Conservation (phyloP, 306 rosid genomes). For the Canavalia gladiata region DNA sequence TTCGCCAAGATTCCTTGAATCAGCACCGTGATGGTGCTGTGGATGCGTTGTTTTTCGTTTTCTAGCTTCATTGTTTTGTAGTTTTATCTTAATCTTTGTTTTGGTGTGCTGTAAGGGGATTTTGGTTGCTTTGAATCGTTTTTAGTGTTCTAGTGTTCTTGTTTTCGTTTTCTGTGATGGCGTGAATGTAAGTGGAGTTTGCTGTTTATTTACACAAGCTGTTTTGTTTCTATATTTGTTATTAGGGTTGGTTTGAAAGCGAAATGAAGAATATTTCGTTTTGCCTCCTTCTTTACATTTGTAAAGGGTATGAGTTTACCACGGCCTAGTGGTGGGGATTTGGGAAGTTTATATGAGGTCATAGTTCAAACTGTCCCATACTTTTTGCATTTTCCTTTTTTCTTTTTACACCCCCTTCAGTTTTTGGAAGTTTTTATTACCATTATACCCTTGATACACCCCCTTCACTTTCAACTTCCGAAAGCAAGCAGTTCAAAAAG, state of each 20-base stretch:
- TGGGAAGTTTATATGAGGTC: too few species aligned
- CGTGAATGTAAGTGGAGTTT: neutral
- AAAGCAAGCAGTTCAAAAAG: too few species aligned
- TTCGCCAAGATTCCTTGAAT: constrained; percentile 6
- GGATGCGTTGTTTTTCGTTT: neutral
- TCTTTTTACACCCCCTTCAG: too few species aligned
- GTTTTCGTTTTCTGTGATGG: neutral
- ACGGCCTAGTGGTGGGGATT: too few species aligned
- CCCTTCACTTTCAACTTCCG: too few species aligned
- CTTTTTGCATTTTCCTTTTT: too few species aligned
- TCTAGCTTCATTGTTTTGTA: neutral
- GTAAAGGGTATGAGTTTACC: too few species aligned
- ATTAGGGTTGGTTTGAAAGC: constrained; percentile 3
- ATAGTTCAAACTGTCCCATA: too few species aligned
- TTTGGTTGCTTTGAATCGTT: neutral
- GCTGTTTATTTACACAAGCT: neutral
- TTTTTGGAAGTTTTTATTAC: too few species aligned
- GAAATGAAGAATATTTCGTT: neutral
- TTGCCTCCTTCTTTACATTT: neutral
- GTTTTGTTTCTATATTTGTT: constrained; percentile 16
- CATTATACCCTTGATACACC: too few species aligned
- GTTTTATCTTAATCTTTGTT: neutral
- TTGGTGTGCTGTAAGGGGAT: neutral
- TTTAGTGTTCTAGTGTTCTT: neutral
- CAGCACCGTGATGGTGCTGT: neutral